Base-by-base conservation (phyloP, 2,329 filamentous ascomycete genomes). In the Neofusicoccum ribis region DNA sequence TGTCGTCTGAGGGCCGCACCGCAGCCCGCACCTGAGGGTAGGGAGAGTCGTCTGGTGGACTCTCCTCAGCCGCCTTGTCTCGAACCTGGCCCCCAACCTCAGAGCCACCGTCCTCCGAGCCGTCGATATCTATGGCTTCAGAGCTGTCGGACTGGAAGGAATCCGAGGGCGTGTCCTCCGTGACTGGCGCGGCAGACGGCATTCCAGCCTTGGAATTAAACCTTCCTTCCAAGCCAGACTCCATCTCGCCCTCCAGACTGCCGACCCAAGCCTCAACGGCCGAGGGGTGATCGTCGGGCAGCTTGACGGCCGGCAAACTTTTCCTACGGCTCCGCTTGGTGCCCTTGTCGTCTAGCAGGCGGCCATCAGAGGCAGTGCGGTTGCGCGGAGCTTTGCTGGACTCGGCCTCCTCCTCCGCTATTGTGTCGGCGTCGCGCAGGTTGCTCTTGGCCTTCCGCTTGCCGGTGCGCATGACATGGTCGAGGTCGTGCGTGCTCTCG, bases 1-100 rank as follows among this genome's bases (percentile, higher is more conserved):
- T 88, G 73, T 95, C 87, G 78, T 95, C 91, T 37, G 86, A 89
- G 3, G 91, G 88, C 12, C 90, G 84, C 7, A 95, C 91, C 0
- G 91, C 92, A 50, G 91, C 91, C 65, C 91, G 87, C 43, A 95
- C 92, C 74, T 92, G 89, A 51, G 91, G 83, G 74, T 94, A 92
- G 11, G 89, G 88, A 0, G 90, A 92, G 76, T 92, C 89, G 73
- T 91, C 89, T 15, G 84, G 80, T 12, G 85, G 84, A 67, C 86
- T 79, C 37, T 83, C 78, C 31, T 85, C 82, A 20, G 70, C 34
- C 20, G 44, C 47, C 66, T 77, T 76, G 23, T 41, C 39, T 20
- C 65, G 60, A 23, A 44, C 23, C 11, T 23, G 34, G 27, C 39
- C 54, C n/a, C 27, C 43, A 12, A 9, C 43, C 11, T 47, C 56